Evolutionary conservation across 495 filamentous ascomycete species (phyloP).

Genomic region (Penicillium paxilli): DNA sequence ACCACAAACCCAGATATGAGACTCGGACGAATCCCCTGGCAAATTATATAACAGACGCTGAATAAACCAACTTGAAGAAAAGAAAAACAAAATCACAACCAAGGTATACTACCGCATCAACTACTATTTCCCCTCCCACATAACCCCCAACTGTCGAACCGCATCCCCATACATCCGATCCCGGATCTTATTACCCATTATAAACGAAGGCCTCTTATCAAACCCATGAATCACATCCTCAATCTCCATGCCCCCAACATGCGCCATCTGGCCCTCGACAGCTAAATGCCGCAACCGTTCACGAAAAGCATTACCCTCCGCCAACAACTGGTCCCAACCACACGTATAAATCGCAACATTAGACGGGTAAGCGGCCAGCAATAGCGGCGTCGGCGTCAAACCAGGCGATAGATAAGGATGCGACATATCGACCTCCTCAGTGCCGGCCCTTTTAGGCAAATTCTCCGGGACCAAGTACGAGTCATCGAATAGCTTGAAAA

Average conservation of each 20-base stretch:
- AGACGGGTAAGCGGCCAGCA: conserved; percentile 14
- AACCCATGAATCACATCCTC: conserved; percentile 27
- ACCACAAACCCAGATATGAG: too few species aligned
- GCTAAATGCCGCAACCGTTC: conserved; percentile 17
- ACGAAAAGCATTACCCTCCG: conserved; percentile 24
- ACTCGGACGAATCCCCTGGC: too few species aligned
- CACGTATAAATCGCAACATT: conserved; percentile 25
- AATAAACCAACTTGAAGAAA: too few species aligned
- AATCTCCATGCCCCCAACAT: conserved; percentile 17
- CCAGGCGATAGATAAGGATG: conserved; percentile 27
- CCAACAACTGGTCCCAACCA: conserved; percentile 26
- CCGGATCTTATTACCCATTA: conserved; percentile 8
- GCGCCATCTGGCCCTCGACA: conserved; percentile 4
- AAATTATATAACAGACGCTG: too few species aligned
- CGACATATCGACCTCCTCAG: conserved; percentile 15
- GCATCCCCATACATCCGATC: conserved; percentile 26
- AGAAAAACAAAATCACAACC: background rate
- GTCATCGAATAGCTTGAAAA: conserved; percentile 19
- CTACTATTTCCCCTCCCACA: conserved; percentile 14
- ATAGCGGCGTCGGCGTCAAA: conserved; percentile 4
- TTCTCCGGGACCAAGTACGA: conserved; percentile 14
- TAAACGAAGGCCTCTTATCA: conserved; percentile 28
- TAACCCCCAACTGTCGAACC: conserved; percentile 12
- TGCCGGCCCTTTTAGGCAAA: conserved; percentile 7
- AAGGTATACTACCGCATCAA: background rate